Base-by-base conservation (phyloP, 1,284 basidiomycete species). In the Ceratobasidium sp. region DNA sequence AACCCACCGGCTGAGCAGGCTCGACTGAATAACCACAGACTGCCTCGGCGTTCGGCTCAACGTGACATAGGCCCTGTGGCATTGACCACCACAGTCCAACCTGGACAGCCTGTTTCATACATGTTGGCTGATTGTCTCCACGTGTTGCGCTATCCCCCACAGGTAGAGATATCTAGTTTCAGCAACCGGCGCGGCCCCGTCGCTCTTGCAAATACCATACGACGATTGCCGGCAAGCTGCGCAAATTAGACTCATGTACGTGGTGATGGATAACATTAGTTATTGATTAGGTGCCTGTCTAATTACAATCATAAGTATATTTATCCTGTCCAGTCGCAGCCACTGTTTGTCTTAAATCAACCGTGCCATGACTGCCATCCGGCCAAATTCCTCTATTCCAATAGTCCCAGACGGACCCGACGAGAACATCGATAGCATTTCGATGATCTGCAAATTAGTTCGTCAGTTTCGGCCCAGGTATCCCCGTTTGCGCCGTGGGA, bases 351-450 rank as follows among this genome's bases (percentile, higher is more conserved):
- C 38, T 20, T 54, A 65, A 13, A 65, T 38, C 17, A 65, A 40
- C 49, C 34, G 50, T 5, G 62, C 62, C 62, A 65, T 65, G 29
- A 65, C 62, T 1, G 62, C 62, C 62, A 65, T 53, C 29, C 50
- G 62, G 17, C 62, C 50, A 42, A 65, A 65, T 31, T 53, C 62
- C 15, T 53, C 62, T 10, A 65, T 35, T 38, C 62, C 62, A 38
- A 65, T 49, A 20, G 35, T 20, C 49, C 50, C 49, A 22, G 25
- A 13, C 7, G 58, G 58, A 8, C 45, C 62, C 47, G 62, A 65
- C 31, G 49, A 52, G 50, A 65, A 65, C 62, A 65, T 65, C 15
- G 49, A 12, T 22, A 65, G 50, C 62, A 65, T 65, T 49, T 65
- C 62, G 15, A 65, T 54, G 29, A 65, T 65, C 62, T 65, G 58